A percentile compares a stretch with the other conserved stretches of the same genome.
Evolutionary conservation across 805 yeast species (phyloP).

Genomic region (Ogataea naganishii): DNA sequence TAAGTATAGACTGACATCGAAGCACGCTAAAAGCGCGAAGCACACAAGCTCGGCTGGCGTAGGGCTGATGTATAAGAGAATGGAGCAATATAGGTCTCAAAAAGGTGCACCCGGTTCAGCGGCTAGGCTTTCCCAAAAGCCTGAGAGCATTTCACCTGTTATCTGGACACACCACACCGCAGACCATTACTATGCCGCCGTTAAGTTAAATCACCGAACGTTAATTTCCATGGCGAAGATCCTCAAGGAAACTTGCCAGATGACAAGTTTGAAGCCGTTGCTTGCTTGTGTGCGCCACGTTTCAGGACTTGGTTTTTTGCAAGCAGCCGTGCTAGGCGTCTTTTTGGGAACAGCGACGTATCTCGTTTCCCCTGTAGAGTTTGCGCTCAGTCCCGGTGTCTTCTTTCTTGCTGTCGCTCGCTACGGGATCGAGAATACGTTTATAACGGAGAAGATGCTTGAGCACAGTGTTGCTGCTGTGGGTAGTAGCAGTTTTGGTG

Average conservation of each 20-base stretch:
- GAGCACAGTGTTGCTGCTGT: conserved; percentile 56
- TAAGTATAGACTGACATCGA: conserved; percentile 58
- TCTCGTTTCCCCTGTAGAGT: conserved; percentile 69
- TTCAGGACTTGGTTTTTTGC: conserved; percentile 80
- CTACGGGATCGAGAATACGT: conserved; percentile 77
- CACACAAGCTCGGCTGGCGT: conserved; percentile 23
- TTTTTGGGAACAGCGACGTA: conserved; percentile 83
- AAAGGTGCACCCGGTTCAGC: no score
- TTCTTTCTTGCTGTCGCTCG: conserved; percentile 66
- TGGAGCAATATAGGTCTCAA: conserved; percentile 22
- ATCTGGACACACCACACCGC: conserved; percentile 66
- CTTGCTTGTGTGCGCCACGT: conserved; percentile 84
- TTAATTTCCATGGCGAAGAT: conserved; percentile 78
- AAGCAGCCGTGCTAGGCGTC: conserved; percentile 75
- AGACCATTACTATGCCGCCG: conserved; percentile 60
- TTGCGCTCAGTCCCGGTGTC: conserved; percentile 61
- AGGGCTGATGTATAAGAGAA: conserved; percentile 34
- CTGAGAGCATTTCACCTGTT: conserved; percentile 39
- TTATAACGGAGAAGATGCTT: conserved; percentile 77
- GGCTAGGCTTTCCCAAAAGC: conserved; percentile 24
- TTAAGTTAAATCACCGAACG: conserved; percentile 47
- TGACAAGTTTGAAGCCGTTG: conserved; percentile 62
- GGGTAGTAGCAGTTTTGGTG: conserved; percentile 5
- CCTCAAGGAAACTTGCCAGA: conserved; percentile 84
- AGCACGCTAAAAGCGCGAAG: conserved; percentile 34